Base-by-base conservation (phyloP, 2,329 filamentous ascomycete genomes). In the Geosmithia morbida region DNA sequence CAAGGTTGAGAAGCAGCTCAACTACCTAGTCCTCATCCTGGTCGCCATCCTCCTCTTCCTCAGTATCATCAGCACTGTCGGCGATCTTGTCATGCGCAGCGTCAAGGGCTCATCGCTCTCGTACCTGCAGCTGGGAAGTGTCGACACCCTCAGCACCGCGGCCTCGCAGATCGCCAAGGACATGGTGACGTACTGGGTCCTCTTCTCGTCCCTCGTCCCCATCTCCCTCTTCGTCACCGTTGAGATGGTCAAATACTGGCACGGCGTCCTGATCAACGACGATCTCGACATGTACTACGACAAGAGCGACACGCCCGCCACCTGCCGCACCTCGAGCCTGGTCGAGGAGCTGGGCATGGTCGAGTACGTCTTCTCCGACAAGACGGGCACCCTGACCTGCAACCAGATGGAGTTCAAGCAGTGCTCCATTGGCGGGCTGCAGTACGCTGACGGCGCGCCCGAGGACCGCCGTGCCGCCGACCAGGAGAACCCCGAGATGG, bases 331-430 rank as follows among this genome's bases (percentile, higher is more conserved):
- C 0, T 97, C 90, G 2, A 96, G 89, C 54, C 71, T 98, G 60
- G 92, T 98, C 11, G 92, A 98, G 66, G 94, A 98, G 60, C 69
- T 98, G 43, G 92, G 92, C 48, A 95, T 97, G 75, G 94, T 98
- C 43, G 92, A 97, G 59, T 98, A 94, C 58, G 92, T 98, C 53
- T 98, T 98, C 63, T 96, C 88, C 0, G 90, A 97, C 70, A 97
- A 97, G 70, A 97, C 90, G 1, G 90, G 90, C 42, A 97, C 90
- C 3, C 70, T 97, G 57, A 97, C 90, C n/a, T 94, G 89, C 67
- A 97, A 97, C 60, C 82, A 87, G 74, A 97, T 98, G 92, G 90
- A 97, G 63, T 98, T 97, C 64, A 88, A 88, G 61, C 88, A 97
- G 64, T 94, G 86, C 58, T 85, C 85, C 0, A 97, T 98, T 59